These are phyloP conservation scores for Paramyrothecium sp. DNA, from an alignment of 2,329 filamentous ascomycete genomes.

Conservation along the genomic window DNA sequence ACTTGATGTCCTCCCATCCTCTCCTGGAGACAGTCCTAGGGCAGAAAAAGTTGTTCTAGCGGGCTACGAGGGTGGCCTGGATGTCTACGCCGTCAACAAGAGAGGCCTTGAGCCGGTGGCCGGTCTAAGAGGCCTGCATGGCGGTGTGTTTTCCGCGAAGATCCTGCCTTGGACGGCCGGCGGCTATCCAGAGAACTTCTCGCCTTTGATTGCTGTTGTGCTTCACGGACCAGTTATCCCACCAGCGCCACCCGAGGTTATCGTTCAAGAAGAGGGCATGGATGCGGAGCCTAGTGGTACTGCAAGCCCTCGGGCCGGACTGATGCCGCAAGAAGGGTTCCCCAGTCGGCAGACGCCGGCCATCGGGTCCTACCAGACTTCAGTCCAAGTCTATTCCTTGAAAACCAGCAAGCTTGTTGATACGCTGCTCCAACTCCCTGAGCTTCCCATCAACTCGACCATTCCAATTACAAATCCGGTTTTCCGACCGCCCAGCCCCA, in stretches of 20 bases:
- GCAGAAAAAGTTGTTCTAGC: constrained; percentile 69
- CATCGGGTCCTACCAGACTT: constrained; percentile 74
- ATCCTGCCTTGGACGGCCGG: constrained; percentile 68
- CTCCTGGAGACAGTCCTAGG: constrained; percentile 32
- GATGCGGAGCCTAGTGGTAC: constrained; percentile 41
- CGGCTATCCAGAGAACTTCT: constrained; percentile 52
- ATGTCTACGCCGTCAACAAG: constrained; percentile 72
- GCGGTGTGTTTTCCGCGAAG: constrained; percentile 79
- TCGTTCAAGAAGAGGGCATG: constrained; percentile 33
- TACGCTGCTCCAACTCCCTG: constrained; percentile 70
- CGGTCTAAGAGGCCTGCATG: constrained; percentile 72
- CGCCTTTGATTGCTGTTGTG: constrained; percentile 76
- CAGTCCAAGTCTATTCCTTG: constrained; percentile 85
- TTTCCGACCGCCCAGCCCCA: constrained; percentile 67
- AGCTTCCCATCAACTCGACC: constrained; percentile 54
- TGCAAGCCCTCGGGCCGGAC: constrained; percentile 38
- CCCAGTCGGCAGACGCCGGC: constrained; percentile 31
- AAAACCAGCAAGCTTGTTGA: constrained; percentile 69
- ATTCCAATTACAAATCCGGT: constrained; percentile 59
- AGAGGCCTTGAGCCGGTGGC: constrained; percentile 69
- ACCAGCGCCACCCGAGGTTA: constrained; percentile 28
- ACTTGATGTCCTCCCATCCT: constrained; percentile 69
- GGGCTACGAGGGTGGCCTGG: constrained; percentile 77
- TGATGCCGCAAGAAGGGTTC: constrained; percentile 33
- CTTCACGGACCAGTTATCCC: constrained; percentile 73